Conservation (phyloP, 441 rosid species). For the Dalechampia spathulata region DNA sequence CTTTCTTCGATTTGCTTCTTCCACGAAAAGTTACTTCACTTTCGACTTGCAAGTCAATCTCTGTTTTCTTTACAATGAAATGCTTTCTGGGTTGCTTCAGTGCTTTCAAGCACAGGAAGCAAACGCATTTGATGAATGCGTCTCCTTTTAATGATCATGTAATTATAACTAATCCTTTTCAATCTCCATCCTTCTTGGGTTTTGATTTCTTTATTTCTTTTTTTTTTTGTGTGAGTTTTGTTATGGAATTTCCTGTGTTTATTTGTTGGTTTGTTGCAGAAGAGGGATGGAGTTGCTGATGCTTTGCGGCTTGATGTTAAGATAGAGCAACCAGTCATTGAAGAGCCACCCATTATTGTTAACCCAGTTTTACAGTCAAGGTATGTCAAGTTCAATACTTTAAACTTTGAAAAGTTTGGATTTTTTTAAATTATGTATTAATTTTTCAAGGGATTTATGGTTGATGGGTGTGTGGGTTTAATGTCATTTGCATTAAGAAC, state of each 20-base stretch:
- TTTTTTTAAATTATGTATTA: background rate
- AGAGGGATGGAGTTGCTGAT: slow-evolving; percentile 26
- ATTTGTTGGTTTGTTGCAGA: background rate
- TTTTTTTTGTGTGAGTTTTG: no score
- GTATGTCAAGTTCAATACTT: slow-evolving; percentile 21
- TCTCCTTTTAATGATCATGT: slow-evolving; percentile 21
- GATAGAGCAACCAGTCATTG: slow-evolving; percentile 17
- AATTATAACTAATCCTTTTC: slow-evolving; percentile 1
- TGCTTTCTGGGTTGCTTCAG: slow-evolving; percentile 38
- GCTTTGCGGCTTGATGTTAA: slow-evolving; percentile 5
- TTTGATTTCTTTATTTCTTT: no score
- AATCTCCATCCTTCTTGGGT: no score
- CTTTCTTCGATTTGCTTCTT: background rate
- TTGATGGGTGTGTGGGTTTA: background rate
- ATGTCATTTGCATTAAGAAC: no score
- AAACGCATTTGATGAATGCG: slow-evolving; percentile 17
- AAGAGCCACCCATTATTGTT: slow-evolving; percentile 9
- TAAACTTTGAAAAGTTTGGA: background rate
- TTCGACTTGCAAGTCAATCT: slow-evolving; percentile 13
- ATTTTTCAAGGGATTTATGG: background rate
- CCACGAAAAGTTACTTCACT: background rate
- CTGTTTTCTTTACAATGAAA: slow-evolving; percentile 22
- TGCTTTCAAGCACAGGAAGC: slow-evolving; percentile 28
- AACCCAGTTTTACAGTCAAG: slow-evolving; percentile 6
- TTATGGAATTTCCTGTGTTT: no score